These are phyloP conservation scores for Deinandra increscens DNA, from an alignment of 129 eudicot species.

Conservation along the genomic window DNA sequence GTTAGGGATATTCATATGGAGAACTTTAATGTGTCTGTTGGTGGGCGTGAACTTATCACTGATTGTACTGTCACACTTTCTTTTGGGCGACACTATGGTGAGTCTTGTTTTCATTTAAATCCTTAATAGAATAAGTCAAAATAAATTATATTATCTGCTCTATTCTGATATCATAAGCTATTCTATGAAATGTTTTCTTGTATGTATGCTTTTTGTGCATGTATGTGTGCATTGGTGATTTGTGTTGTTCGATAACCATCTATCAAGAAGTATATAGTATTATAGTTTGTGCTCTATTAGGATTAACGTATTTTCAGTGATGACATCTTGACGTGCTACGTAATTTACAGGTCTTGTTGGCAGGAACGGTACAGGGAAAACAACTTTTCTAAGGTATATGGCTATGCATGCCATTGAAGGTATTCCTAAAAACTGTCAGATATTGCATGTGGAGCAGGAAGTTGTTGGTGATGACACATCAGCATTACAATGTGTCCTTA, in stretches of 20 bases:
- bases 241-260: conserved; percentile 3
- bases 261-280: conserved; percentile 2
- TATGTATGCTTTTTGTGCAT: conserved; percentile 13
- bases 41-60: conserved; percentile 95
- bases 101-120: conserved; percentile 26
- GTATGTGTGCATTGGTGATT: conserved; percentile 4
- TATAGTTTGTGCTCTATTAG: not conserved
- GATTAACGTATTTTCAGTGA: conserved; percentile 6
- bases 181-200: not conserved
- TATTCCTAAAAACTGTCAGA: conserved; percentile 94
- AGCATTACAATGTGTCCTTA: conserved; percentile 88
- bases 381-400: conserved; percentile 93
- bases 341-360: conserved; percentile 78
- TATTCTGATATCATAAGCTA: not conserved
- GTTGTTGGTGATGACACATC: conserved; percentile 91
- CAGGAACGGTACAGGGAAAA: conserved; percentile 98
- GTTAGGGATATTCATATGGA: conserved; percentile 94
- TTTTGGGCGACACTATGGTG: conserved; percentile 92
- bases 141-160: not conserved
- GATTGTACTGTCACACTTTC: conserved; percentile 88
- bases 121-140: not conserved
- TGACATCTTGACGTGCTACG: conserved; percentile 8
- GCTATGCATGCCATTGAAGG: conserved; percentile 98
- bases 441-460: conserved; percentile 98
- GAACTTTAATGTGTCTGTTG: conserved; percentile 86